Base-by-base conservation (phyloP, 139 green algal species). In the Zygnema circumcarinatum region DNA sequence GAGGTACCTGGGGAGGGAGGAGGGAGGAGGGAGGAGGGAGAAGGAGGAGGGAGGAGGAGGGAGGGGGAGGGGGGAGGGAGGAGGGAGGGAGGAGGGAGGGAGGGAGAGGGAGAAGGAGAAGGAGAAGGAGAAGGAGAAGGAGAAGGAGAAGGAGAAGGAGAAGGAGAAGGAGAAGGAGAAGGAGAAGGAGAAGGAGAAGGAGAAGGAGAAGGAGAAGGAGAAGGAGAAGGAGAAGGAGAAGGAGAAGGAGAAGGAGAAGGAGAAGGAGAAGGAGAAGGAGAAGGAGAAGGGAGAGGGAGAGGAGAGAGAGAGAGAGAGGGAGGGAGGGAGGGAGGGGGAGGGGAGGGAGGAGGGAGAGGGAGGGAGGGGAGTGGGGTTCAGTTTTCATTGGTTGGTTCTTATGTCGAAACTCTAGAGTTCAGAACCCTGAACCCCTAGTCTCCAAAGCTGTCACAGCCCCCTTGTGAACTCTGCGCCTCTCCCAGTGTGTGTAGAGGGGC, bases 1-100 rank as follows among this genome's bases (percentile, higher is more conserved):
- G n/a, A 89, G 35, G 73, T 92, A 80, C 32, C 90, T 42, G 47
- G 7, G 7, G 7, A 62, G 16, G 16, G 73, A 87, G 84, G 53
- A 79, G 80, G 29, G 7, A 47, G 32, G 31, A 41, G 39, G 36
- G 2, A 83, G 75, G 32, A 3, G 7, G 33, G n/a, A 83, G 3
- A 7, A 83, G 31, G 33, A 3, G 36, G 75, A 83, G 31, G 33
- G 39, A 83, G 31, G 32, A 35, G 33, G n/a, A 83, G 31, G 32
- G 33, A 3, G 33, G 2, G 2, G 7, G 7, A 73, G 7, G 54
- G n/a, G 54, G 36, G 32, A 83, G 31, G 54, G 3, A 41, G 33
- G 25, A 73, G n/a, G n/a, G 32, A 73, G 32, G 75, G 32, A 54
- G 32, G 3, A 3, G n/a, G 31, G 3, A 52, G 7, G 75, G 75